Percentiles rank a stretch among this genome's conserved stretches.
These are phyloP conservation scores for Capronia coronata DNA, from an alignment of 2,329 filamentous ascomycete species.

Conservation along the genomic window DNA sequence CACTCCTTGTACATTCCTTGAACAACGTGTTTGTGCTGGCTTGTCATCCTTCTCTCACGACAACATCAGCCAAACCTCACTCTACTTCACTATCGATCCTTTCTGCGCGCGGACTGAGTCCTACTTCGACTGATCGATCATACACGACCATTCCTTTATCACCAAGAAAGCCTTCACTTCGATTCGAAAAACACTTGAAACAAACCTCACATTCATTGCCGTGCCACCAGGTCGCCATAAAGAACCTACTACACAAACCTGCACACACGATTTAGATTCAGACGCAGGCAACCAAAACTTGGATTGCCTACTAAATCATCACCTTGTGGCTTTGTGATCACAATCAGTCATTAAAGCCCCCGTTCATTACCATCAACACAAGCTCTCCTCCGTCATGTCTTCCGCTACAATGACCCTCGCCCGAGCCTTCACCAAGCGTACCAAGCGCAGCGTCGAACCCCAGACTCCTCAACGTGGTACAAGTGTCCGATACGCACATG, in stretches of 20 bases:
- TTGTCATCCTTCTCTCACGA: constrained; percentile 15
- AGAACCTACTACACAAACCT: not conserved
- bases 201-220: not conserved
- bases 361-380: not conserved
- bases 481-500: constrained; percentile 41
- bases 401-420: constrained; percentile 32
- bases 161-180: constrained; percentile 7
- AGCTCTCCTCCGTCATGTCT: constrained; percentile 8
- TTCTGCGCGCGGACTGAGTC: constrained; percentile 22
- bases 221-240: not conserved
- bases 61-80: constrained; percentile 4
- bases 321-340: constrained; percentile 1
- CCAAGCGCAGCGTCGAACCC: constrained; percentile 41
- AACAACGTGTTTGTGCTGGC: constrained; percentile 9
- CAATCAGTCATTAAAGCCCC: not conserved
- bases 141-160: constrained; percentile 2
- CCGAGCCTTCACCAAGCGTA: constrained; percentile 45
- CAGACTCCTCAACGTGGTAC: constrained; percentile 41
- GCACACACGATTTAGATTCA: not conserved
- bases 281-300: not conserved
- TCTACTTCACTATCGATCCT: constrained; percentile 1
- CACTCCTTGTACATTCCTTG: constrained; percentile 16
- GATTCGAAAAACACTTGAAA: constrained; percentile 1
- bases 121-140: constrained; percentile 4
- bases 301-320: not conserved